phyloP scores from a whole-genome alignment of 1,139 yeast genomes.

The Arxiozyma bovina region DNA sequence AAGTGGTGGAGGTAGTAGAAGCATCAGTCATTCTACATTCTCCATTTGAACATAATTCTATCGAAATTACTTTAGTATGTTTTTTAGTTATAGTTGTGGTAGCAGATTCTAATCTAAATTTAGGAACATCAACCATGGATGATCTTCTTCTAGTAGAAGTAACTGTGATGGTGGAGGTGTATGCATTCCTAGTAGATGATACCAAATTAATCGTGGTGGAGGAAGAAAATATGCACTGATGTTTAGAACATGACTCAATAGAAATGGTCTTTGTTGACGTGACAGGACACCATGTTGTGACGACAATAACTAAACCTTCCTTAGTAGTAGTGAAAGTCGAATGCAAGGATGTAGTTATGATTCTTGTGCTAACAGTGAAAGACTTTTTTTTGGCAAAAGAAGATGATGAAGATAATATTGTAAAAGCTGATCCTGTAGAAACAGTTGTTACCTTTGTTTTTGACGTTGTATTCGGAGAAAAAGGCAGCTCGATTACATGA shows the following conservation, averaged over 20 bases:
- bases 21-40: neutral
- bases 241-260: slow-evolving; percentile 3
- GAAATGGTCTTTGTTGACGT: slow-evolving; percentile 3
- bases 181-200: neutral
- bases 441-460: neutral
- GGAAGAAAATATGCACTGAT: neutral
- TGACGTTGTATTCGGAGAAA: neutral
- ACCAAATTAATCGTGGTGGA: neutral
- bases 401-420: neutral
- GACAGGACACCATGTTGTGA: slow-evolving; percentile 38
- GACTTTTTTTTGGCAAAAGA: neutral
- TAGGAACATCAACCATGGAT: neutral
- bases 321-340: slow-evolving; percentile 36
- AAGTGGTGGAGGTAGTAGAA: neutral
- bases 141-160: neutral
- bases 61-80: neutral
- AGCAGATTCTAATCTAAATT: neutral
- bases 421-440: neutral
- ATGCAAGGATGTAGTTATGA: slow-evolving; percentile 11
- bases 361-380: neutral
- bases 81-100: neutral
- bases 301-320: slow-evolving; percentile 37
- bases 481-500: too few relatives aligned
- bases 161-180: slow-evolving; percentile 1
- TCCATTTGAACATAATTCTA: slow-evolving; percentile 5